These are phyloP conservation scores for Hymenoscyphus fraxineus DNA, from an alignment of 2,329 filamentous ascomycete species.

Conservation along the genomic window DNA sequence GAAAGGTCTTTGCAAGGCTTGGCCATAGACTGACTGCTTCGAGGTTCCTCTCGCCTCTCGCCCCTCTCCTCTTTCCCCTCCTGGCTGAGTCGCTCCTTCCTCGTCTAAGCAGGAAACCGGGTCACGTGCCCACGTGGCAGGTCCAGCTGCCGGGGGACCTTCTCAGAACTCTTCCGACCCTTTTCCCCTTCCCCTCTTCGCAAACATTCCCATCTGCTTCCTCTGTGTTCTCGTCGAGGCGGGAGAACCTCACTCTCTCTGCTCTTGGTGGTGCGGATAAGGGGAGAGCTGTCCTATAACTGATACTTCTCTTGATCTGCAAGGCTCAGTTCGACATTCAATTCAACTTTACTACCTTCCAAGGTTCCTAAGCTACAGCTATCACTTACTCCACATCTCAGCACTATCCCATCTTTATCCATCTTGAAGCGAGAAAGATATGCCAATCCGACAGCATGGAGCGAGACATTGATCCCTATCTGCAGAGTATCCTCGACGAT, in stretches of 20 bases:
- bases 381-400: neutral
- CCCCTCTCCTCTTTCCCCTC: neutral
- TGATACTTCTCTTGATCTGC: neutral
- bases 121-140: neutral
- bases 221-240: neutral
- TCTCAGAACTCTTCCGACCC: neutral
- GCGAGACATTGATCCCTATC: conserved; percentile 18
- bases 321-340: neutral
- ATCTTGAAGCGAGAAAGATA: neutral
- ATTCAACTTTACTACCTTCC: neutral
- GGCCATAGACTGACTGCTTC: no score
- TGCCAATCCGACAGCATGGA: conserved; percentile 17
- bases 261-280: neutral
- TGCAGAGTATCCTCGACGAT: conserved; percentile 27
- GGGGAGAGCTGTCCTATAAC: neutral
- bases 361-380: neutral
- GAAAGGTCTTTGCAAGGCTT: no score
- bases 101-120: neutral
- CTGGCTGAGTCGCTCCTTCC: neutral
- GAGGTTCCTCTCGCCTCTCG: no score
- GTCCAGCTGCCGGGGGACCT: no score
- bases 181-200: neutral
- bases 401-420: neutral
- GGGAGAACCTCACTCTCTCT: neutral
- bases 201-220: neutral